phyloP scores from a whole-genome alignment of 1,139 yeast species.

The Saccharomycopsis hybrid region DNA sequence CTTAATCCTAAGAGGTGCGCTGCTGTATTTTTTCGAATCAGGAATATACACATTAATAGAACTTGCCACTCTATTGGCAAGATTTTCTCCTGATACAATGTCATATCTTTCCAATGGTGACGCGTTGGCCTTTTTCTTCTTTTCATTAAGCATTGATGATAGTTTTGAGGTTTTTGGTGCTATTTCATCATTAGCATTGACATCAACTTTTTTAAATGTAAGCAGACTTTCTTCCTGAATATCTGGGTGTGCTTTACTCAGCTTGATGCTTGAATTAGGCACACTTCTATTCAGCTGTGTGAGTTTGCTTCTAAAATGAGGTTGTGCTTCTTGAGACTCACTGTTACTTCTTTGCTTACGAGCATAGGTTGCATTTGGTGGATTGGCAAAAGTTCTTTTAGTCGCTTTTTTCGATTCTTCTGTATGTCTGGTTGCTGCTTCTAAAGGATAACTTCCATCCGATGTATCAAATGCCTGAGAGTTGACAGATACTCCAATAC shows the following conservation, averaged over 20 bases:
- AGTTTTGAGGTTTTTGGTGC: conserved; percentile 26
- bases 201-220: conserved; percentile 6
- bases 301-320: neutral
- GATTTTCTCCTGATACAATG: conserved; percentile 40
- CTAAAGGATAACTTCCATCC: neutral
- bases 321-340: conserved; percentile 7
- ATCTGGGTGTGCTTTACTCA: neutral
- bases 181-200: neutral
- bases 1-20: conserved; percentile 29
- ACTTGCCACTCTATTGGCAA: conserved; percentile 28
- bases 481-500: neutral
- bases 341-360: conserved; percentile 12
- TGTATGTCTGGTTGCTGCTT: neutral
- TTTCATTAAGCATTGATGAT: conserved; percentile 27
- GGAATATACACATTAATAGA: conserved; percentile 33
- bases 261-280: neutral
- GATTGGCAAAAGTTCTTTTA: no score
- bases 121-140: conserved; percentile 29
- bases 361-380: neutral
- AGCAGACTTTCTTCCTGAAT: neutral
- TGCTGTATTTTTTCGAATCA: conserved; percentile 25
- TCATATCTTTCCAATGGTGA: conserved; percentile 48
- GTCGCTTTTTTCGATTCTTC: neutral
- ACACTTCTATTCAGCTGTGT: conserved; percentile 14
- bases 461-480: conserved; percentile 7